phyloP scores from a whole-genome alignment of 179 eudicot species.

The Silene vulgaris region DNA sequence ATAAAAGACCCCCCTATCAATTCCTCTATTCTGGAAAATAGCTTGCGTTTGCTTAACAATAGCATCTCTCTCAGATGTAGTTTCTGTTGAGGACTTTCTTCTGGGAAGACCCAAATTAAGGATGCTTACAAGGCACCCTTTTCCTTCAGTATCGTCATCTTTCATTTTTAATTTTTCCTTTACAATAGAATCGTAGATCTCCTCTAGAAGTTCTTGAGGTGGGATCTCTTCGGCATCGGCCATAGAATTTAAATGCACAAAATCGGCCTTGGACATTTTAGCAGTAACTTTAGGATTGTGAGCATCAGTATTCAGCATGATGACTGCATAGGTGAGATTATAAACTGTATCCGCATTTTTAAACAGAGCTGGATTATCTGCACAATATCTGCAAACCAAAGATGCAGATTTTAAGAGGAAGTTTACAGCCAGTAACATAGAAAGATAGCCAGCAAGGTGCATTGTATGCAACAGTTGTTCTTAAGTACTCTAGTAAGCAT shows the following conservation, averaged over 20 bases:
- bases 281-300: slow-evolving; percentile 95
- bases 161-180: slow-evolving; percentile 92
- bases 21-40: slow-evolving; percentile 58
- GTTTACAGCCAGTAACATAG: slow-evolving; percentile 15
- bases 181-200: slow-evolving; percentile 85
- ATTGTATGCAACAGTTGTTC: slow-evolving; percentile 1
- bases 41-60: slow-evolving; percentile 78
- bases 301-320: slow-evolving; percentile 92
- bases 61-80: slow-evolving; percentile 75
- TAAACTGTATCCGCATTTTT: slow-evolving; percentile 96
- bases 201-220: slow-evolving; percentile 78
- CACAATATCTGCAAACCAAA: slow-evolving; percentile 72
- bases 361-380: slow-evolving; percentile 84
- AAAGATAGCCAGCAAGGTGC: not conserved
- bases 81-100: slow-evolving; percentile 46
- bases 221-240: slow-evolving; percentile 84
- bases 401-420: slow-evolving; percentile 22
- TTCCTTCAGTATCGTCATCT: slow-evolving; percentile 84
- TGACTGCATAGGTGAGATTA: slow-evolving; percentile 96
- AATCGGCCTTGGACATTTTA: slow-evolving; percentile 91
- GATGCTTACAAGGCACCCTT: slow-evolving; percentile 78
- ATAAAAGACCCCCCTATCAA: slow-evolving; percentile 73
- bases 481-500: not conserved
- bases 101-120: slow-evolving; percentile 89
- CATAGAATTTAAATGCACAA: slow-evolving; percentile 66